These are phyloP conservation scores for Oryza rufipogon DNA, from an alignment of 176 grass and related monocot species.

Conservation along the genomic window DNA sequence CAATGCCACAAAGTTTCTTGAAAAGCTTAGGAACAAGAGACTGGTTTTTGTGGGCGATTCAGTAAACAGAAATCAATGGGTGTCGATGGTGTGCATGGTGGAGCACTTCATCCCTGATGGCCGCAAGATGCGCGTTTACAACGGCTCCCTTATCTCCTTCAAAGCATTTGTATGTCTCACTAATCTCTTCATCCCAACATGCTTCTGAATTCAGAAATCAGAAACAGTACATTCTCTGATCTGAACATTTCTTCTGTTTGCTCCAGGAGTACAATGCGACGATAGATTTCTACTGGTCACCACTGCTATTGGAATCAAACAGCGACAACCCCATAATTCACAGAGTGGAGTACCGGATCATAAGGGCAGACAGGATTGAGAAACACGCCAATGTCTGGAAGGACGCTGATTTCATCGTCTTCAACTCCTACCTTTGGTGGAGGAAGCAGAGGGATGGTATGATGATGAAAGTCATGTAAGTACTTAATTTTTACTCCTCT, in stretches of 20 bases:
- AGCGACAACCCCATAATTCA: constrained; percentile 84
- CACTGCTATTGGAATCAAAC: constrained; percentile 81
- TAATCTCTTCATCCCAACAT: background rate
- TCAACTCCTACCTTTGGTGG: constrained; percentile 98
- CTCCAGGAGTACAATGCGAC: constrained; percentile 82
- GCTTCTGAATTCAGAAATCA: background rate
- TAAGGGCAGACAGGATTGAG: constrained; percentile 67
- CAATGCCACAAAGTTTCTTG: constrained; percentile 58
- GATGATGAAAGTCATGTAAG: constrained; percentile 92
- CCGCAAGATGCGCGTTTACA: constrained; percentile 48
- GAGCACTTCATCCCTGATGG: constrained; percentile 59
- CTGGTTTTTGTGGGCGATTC: constrained; percentile 92
- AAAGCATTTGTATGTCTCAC: constrained; percentile 58
- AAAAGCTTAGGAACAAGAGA: constrained; percentile 73
- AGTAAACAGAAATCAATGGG: constrained; percentile 95
- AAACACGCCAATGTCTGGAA: constrained; percentile 70
- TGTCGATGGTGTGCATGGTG: constrained; percentile 92
- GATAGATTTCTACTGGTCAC: constrained; percentile 97
- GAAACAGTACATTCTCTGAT: background rate
- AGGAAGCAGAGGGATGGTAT: constrained; percentile 73
- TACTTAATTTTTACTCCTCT: background rate
- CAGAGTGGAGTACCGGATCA: constrained; percentile 70
- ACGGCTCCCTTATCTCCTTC: constrained; percentile 82
- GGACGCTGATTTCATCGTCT: constrained; percentile 78
- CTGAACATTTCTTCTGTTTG: background rate